Evolutionary conservation across 495 filamentous ascomycete species (phyloP).

Genomic region (Astrothelium macrocarpum): DNA sequence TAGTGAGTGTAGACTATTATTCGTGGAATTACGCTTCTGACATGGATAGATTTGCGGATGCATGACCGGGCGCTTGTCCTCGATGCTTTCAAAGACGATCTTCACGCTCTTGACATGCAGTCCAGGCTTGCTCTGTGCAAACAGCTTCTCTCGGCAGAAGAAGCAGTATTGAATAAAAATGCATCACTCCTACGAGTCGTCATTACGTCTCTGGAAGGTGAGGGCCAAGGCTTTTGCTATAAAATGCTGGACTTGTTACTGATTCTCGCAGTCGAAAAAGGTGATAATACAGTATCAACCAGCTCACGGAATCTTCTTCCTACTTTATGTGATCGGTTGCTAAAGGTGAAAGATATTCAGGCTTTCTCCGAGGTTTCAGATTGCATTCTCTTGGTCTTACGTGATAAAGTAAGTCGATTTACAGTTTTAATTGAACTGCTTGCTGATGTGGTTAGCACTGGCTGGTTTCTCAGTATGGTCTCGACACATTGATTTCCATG

Average conservation of each 20-base stretch:
- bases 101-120: background rate
- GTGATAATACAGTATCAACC: background rate
- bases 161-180: background rate
- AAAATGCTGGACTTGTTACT: background rate
- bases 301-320: background rate
- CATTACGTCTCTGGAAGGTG: background rate
- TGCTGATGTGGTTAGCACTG: constrained; percentile 1
- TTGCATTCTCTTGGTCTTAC: constrained; percentile 15
- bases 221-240: background rate
- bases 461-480: constrained; percentile 16
- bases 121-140: background rate
- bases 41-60: background rate
- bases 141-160: background rate
- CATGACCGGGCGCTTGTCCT: background rate
- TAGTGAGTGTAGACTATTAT: background rate
- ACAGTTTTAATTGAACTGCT: too few relatives aligned
- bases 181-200: background rate
- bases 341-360: background rate
- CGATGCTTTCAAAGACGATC: background rate
- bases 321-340: background rate
- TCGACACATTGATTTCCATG: constrained; percentile 11
- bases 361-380: background rate
- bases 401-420: constrained; percentile 10
- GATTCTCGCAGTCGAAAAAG: background rate
- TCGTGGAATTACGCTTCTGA: background rate